phyloP scores from a whole-genome alignment of 2,329 filamentous ascomycete species.

The Exophiala sideris region DNA sequence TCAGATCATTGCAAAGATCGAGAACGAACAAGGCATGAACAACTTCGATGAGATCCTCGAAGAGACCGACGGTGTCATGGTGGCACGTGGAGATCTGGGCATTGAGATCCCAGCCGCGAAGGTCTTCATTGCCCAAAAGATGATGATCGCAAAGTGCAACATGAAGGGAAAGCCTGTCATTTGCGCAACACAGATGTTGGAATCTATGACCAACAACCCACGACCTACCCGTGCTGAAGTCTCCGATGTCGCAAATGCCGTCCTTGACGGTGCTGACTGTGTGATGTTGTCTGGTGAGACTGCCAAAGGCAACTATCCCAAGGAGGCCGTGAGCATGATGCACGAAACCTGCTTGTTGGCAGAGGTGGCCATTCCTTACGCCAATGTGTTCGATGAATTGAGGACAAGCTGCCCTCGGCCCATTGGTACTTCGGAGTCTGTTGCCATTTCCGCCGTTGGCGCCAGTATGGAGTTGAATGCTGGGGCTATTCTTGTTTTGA shows the following conservation, averaged over 20 bases:
- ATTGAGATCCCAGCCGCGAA: constrained; percentile 98
- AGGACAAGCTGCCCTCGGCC: constrained; percentile 78
- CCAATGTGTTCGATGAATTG: constrained; percentile 94
- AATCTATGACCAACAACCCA: constrained; percentile 99
- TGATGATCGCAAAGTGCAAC: constrained; percentile 99
- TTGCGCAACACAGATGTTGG: constrained; percentile 98
- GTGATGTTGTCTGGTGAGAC: constrained; percentile 99
- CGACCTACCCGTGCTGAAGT: constrained; percentile 97
- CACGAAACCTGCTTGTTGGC: constrained; percentile 95
- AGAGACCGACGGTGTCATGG: constrained; percentile 99
- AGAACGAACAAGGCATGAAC: constrained; percentile 99
- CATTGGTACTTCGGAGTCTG: constrained; percentile 84
- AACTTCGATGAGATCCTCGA: constrained; percentile 97
- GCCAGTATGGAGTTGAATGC: constrained; percentile 95
- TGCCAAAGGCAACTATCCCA: constrained; percentile 93
- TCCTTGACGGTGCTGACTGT: constrained; percentile 96
- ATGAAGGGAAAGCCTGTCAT: constrained; percentile 98
- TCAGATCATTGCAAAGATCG: constrained; percentile 99
- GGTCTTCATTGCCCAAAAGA: constrained; percentile 99
- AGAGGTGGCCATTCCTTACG: constrained; percentile 95
- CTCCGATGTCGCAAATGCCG: constrained; percentile 95
- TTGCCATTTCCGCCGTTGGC: constrained; percentile 94
- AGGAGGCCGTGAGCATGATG: constrained; percentile 94
- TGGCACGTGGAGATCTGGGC: constrained; percentile 95
- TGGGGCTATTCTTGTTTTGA: constrained; percentile 91